Conservation (phyloP, 768 basidiomycete genomes). For the Mycena crocata region DNA sequence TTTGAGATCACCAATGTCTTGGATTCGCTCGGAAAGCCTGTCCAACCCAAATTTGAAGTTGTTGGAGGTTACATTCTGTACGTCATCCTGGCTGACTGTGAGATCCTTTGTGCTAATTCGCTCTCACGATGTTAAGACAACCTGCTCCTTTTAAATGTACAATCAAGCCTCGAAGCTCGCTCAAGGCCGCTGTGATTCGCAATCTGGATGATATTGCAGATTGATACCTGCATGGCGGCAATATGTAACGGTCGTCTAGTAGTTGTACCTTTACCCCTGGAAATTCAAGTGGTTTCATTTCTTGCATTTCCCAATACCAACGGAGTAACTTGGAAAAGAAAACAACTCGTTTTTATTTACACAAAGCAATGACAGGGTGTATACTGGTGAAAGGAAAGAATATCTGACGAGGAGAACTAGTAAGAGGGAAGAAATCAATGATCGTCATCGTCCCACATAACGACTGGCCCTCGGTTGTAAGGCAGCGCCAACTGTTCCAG, state of each 20-base stretch:
- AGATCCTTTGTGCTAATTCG: background rate
- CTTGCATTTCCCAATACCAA: too few species aligned
- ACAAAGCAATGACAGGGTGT: too few species aligned
- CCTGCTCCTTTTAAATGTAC: slow-evolving; percentile 2
- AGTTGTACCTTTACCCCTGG: too few species aligned
- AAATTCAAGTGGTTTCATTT: too few species aligned
- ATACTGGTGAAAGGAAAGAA: too few species aligned
- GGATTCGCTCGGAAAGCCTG: background rate
- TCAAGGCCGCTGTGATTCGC: background rate
- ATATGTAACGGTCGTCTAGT: too few species aligned
- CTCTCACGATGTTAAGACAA: background rate
- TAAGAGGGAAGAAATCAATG: too few species aligned
- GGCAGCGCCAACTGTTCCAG: background rate
- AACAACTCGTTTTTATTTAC: too few species aligned
- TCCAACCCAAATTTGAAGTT: background rate
- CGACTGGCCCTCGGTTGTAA: background rate
- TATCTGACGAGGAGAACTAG: too few species aligned
- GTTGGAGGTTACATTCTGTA: background rate
- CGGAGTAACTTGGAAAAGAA: too few species aligned
- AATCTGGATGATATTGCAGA: too few species aligned
- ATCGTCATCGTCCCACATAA: background rate
- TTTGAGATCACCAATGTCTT: background rate
- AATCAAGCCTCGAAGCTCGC: background rate
- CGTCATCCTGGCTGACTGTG: background rate
- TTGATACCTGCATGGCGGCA: too few species aligned